Conservation (phyloP, 1,284 basidiomycete species). For the Paramarasmius palmivorus region DNA sequence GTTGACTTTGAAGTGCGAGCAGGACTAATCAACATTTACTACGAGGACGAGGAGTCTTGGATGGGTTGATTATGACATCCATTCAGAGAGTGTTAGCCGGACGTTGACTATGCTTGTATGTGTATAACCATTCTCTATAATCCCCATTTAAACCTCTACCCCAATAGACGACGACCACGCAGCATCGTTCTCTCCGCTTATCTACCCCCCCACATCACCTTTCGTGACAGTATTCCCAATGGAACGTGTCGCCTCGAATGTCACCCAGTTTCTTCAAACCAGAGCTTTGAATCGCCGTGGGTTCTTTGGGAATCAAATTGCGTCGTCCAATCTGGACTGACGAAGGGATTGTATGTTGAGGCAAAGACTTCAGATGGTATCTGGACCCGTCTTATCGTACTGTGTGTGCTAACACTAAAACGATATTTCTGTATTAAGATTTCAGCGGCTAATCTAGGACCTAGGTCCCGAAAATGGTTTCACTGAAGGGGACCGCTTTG, state of each 20-base stretch:
- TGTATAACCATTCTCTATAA: slow-evolving; percentile 20
- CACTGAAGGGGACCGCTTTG: slow-evolving; percentile 76
- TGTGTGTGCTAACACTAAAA: too few relatives aligned
- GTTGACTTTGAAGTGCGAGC: slow-evolving; percentile 85
- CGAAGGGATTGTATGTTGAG: slow-evolving; percentile 66
- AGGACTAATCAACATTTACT: slow-evolving; percentile 65
- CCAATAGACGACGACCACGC: slow-evolving; percentile 77
- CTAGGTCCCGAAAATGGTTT: slow-evolving; percentile 7
- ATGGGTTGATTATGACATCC: slow-evolving; percentile 79
- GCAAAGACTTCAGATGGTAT: too few relatives aligned
- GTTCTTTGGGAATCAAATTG: slow-evolving; percentile 69
- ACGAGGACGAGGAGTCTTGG: slow-evolving; percentile 54
- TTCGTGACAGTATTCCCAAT: not conserved
- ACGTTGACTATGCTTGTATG: slow-evolving; percentile 80
- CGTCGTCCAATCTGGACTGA: slow-evolving; percentile 23
- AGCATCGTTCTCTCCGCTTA: slow-evolving; percentile 55
- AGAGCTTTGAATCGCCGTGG: slow-evolving; percentile 60
- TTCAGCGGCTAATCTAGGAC: too few relatives aligned
- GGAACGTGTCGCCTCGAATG: slow-evolving; percentile 30
- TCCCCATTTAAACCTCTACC: not conserved
- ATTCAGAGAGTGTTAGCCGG: slow-evolving; percentile 77
- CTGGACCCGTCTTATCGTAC: too few relatives aligned
- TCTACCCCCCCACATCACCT: slow-evolving; percentile 4
- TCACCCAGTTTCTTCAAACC: slow-evolving; percentile 47
- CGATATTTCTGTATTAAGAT: too few relatives aligned